A percentile compares a stretch with the other conserved stretches of the same genome.
phyloP scores from a whole-genome alignment of 2,329 filamentous ascomycete genomes.

The Cladosporium sp. region DNA sequence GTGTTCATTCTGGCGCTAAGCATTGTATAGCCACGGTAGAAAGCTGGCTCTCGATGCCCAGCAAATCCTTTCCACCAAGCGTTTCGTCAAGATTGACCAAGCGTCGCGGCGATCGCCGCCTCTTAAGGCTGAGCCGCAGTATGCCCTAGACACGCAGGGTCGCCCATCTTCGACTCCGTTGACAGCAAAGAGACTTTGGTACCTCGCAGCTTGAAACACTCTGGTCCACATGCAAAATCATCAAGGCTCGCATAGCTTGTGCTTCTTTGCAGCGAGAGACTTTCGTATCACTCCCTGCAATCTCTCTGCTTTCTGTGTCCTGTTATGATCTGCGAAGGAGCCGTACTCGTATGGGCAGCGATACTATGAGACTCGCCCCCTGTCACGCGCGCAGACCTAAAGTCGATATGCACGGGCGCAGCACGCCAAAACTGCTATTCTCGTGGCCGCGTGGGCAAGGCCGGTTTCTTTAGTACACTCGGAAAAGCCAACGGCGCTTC shows the following conservation, averaged over 20 bases:
- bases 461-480: neutral
- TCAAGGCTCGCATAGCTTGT: neutral
- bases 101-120: neutral
- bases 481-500: neutral
- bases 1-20: no score
- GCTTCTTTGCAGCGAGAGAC: no score
- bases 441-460: neutral
- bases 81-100: neutral
- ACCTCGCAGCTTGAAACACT: neutral
- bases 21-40: no score
- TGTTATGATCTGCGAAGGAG: neutral
- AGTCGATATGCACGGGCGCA: no score
- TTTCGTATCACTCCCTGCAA: neutral
- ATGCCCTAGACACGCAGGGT: neutral
- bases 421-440: neutral
- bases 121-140: neutral
- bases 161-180: neutral
- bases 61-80: neutral
- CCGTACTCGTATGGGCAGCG: neutral
- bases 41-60: neutral
- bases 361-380: no score
- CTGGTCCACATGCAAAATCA: neutral
- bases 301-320: neutral
- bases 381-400: no score
- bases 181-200: slow-evolving; percentile 2